Base-by-base conservation (phyloP, 2,329 filamentous ascomycete species). In the Mycosphaerella sp. region DNA sequence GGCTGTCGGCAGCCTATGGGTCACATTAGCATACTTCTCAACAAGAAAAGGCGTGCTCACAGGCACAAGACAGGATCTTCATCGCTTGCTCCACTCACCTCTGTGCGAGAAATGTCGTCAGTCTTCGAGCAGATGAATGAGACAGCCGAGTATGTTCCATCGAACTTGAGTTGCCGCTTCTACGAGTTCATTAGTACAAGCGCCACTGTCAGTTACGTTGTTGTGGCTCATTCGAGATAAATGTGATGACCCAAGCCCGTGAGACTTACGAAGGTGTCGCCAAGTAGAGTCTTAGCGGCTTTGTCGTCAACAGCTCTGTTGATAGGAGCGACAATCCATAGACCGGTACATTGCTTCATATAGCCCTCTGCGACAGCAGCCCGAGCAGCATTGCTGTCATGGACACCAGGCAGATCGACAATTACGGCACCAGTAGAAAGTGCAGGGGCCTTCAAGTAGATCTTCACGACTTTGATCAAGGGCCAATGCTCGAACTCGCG, bases 271-370 rank as follows among this genome's bases (percentile, higher is more conserved):
- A 83, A 83, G 0, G 74, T 73, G 14, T 80, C 73, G 0, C 80
- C 80, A 6, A 84, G 69, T 1, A 85, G 68, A 0, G 72, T 74
- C 53, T 80, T 79, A 0, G 81, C 80, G 2, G 77, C 74, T 62
- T 82, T 81, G 59, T 83, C 78, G 56, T 83, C 78, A 1, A 85
- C 79, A 1, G 79, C 79, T 10, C 82, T 71, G 38, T 73, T 79
- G 53, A 85, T 84, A 0, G 80, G 80, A 1, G 81, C 79, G n/a
- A 83, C 77, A 48, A 84, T 79, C 80, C 80, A 85, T 0, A 84
- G 64, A 2, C 77, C 75, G 1, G 77, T 78, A 58, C 81, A 85
- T 56, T 79, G 73, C 62, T 84, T 79, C 68, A 84, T 77, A 59
- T 85, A 85, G 0, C 73, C 72, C 42, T 76, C 73, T 1, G 82